These are phyloP conservation scores for Scopulariopsis brevicaulis DNA, from an alignment of 2,329 filamentous ascomycete species.

Conservation along the genomic window DNA sequence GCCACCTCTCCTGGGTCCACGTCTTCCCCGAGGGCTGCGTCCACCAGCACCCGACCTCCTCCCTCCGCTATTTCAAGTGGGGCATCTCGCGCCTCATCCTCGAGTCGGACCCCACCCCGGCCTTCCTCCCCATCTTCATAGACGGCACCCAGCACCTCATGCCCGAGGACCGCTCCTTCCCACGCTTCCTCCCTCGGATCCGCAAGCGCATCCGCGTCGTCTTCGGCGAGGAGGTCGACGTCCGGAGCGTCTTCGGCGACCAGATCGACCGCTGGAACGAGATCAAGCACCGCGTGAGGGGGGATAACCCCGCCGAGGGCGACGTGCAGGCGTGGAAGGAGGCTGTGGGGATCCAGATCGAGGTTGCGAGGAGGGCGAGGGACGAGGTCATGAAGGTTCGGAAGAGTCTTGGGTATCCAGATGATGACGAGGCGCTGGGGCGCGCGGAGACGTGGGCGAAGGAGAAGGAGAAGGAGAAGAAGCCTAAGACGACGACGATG, in stretches of 20 bases:
- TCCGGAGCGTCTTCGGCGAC: slow-evolving; percentile 65
- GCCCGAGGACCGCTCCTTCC: slow-evolving; percentile 71
- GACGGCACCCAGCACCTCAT: slow-evolving; percentile 83
- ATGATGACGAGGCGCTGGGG: slow-evolving; percentile 68
- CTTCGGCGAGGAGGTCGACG: slow-evolving; percentile 70
- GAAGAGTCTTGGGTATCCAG: slow-evolving; percentile 57
- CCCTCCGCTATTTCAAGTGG: slow-evolving; percentile 98
- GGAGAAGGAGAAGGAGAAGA: slow-evolving; percentile 25
- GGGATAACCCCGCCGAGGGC: slow-evolving; percentile 24
- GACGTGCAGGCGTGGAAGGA: slow-evolving; percentile 59
- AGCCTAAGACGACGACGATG: slow-evolving; percentile 14
- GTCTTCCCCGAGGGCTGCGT: slow-evolving; percentile 94
- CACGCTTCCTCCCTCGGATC: slow-evolving; percentile 67
- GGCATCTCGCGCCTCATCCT: slow-evolving; percentile 84
- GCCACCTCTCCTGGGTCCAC: slow-evolving; percentile 73
- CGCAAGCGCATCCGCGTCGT: slow-evolving; percentile 60
- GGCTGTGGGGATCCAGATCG: slow-evolving; percentile 58
- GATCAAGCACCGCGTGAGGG: slow-evolving; percentile 23
- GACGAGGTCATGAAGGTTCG: slow-evolving; percentile 73
- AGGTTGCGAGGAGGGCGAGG: slow-evolving; percentile 69
- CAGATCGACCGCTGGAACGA: slow-evolving; percentile 57
- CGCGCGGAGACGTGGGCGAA: slow-evolving; percentile 71
- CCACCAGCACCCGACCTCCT: slow-evolving; percentile 69
- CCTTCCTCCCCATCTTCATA: slow-evolving; percentile 88
- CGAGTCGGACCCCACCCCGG: slow-evolving; percentile 76